Conservation (phyloP, 495 filamentous ascomycete genomes). For the Lasiosphaeria ovina region DNA sequence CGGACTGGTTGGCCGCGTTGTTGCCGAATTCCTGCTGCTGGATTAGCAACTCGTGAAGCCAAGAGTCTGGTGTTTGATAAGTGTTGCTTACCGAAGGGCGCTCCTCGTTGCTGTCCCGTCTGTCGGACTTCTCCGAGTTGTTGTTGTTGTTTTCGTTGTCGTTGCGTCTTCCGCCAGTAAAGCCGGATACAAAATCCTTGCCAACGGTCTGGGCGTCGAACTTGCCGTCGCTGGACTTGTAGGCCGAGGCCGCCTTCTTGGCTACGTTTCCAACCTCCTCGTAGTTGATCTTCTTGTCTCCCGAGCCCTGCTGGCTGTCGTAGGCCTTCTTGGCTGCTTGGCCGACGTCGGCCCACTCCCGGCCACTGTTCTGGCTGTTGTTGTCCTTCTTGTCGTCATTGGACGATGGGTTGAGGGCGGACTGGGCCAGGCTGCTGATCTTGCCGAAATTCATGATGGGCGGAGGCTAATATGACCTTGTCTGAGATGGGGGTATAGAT, state of each 20-base stretch:
- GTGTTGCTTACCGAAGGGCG: neutral
- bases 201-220: slow-evolving; percentile 12
- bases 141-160: neutral
- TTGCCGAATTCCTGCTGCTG: neutral
- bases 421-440: slow-evolving; percentile 14
- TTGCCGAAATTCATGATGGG: slow-evolving; percentile 17
- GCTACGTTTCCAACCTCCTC: slow-evolving; percentile 17
- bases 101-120: too few relatives aligned
- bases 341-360: slow-evolving; percentile 17
- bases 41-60: neutral
- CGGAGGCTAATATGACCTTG: neutral
- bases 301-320: slow-evolving; percentile 9
- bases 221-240: slow-evolving; percentile 14
- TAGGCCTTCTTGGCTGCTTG: slow-evolving; percentile 16
- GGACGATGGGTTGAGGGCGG: slow-evolving; percentile 5
- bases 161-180: slow-evolving; percentile 1
- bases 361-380: neutral
- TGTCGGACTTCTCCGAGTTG: too few relatives aligned
- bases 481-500: slow-evolving; percentile 2
- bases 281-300: slow-evolving; percentile 15
- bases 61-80: neutral
- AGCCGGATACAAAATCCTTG: slow-evolving; percentile 14
- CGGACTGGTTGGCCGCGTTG: neutral
- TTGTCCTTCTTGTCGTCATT: slow-evolving; percentile 8
- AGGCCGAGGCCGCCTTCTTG: slow-evolving; percentile 18